Conservation (phyloP, 192 early-diverging fungal genomes). For the Coemansia sp. region DNA sequence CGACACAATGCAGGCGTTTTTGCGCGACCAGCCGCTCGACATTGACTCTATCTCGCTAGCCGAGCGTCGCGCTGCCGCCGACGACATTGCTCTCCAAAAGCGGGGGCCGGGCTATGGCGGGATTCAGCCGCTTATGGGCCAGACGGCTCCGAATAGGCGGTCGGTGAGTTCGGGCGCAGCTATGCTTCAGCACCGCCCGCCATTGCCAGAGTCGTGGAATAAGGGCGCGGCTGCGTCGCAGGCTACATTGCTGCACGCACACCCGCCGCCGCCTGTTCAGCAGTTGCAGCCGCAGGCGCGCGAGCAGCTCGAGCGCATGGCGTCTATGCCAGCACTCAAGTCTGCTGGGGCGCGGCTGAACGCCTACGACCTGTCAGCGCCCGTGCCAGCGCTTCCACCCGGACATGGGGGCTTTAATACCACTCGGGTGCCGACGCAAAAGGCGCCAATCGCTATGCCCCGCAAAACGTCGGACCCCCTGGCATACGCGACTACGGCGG, state of each 20-base stretch:
- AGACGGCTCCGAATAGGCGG: constrained; percentile 23
- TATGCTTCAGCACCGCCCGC: constrained; percentile 14
- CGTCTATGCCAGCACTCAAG: constrained; percentile 46
- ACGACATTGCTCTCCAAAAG: neutral
- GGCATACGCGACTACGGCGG: constrained; percentile 30
- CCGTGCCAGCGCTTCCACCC: constrained; percentile 18
- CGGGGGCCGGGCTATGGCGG: constrained; percentile 10
- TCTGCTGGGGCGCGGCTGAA: constrained; percentile 18
- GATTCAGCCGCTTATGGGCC: constrained; percentile 18
- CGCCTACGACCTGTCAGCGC: constrained; percentile 33
- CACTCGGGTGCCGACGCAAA: neutral
- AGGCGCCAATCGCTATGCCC: constrained; percentile 18
- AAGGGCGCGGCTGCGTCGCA: neutral
- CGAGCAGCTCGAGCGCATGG: constrained; percentile 53
- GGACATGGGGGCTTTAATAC: constrained; percentile 3
- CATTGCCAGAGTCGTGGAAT: constrained; percentile 20
- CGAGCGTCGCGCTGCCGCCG: constrained; percentile 26
- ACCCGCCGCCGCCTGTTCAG: constrained; percentile 7
- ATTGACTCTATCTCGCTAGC: constrained; percentile 29
- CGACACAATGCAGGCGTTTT: constrained; percentile 35
- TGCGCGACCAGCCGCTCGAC: constrained; percentile 42
- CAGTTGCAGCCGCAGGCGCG: constrained; percentile 10
- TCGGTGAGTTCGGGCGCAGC: constrained; percentile 38
- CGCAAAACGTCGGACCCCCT: constrained; percentile 50
- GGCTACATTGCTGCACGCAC: neutral